Evolutionary conservation across 2,329 filamentous ascomycete genomes (phyloP).

Genomic region (Penicillium sp.): DNA sequence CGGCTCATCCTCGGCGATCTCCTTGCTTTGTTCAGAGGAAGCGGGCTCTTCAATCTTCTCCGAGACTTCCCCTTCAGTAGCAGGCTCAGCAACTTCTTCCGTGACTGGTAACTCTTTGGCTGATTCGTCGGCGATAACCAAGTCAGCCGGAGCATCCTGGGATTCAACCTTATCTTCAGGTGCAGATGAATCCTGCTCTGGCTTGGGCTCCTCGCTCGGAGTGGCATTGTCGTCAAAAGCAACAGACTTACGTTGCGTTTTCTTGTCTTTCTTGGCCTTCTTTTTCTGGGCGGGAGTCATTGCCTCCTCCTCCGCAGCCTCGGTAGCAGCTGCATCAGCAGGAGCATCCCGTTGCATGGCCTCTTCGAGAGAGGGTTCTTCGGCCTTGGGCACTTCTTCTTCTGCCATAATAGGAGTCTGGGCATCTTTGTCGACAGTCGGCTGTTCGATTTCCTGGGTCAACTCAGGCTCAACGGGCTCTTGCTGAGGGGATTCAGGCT

Average conservation of each 20-base stretch:
- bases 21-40: not conserved
- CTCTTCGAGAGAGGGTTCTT: conserved; percentile 2
- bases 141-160: not conserved
- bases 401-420: not conserved
- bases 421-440: not conserved
- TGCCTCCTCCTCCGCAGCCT: conserved; percentile 9
- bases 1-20: not conserved
- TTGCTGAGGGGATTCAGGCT: not conserved
- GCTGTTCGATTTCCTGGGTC: not conserved
- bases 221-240: conserved; percentile 9
- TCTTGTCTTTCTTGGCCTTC: conserved; percentile 25
- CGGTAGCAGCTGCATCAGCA: conserved; percentile 3
- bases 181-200: conserved; percentile 7
- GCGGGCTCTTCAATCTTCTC: not conserved
- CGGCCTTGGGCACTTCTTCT: conserved; percentile 7
- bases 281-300: conserved; percentile 20
- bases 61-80: not conserved
- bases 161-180: conserved; percentile 1
- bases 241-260: conserved; percentile 25
- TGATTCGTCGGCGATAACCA: conserved; percentile 3
- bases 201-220: conserved; percentile 1
- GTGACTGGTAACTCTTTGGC: conserved; percentile 2
- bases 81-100: not conserved
- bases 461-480: not conserved
- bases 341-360: not conserved